Evolutionary conservation across 768 basidiomycete species (phyloP), one percentile per base, ranked within the genome.

Genomic region (Rhizopogon vesiculosus): DNA sequence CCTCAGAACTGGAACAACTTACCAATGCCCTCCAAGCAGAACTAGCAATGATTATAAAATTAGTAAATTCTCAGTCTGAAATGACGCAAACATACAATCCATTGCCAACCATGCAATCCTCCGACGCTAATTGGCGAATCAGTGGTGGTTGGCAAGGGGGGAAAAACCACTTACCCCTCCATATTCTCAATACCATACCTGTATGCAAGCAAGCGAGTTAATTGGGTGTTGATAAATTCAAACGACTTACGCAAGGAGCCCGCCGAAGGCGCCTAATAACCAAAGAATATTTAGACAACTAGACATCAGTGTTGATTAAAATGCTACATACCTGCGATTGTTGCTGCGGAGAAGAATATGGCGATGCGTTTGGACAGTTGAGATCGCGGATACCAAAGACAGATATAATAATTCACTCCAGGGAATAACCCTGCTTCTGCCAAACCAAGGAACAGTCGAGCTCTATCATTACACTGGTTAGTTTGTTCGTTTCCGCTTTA

Each of bases 271-370:
- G 54, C 75, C 74, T 61, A 38, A 63, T 13, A 10, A 16, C n/a
- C 33, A 25, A 49, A 16, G 2, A 49, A 2, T 5, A 22, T 38
- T 16, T 35, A 25, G 10, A 8, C 9, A 19, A 22, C 16, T 38
- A 16, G 9, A 49, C 22, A 12, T 10, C 10, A 12, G 35, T 38
- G 35, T 9, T 28, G 3, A 29, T 53, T 3, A 16, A 7, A 31
- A 16, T 22, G 10, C 12, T 39, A 55, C 64, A 29, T 29, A 67
- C 78, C 83, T 16, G 83, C 77, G 31, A 80, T 61, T 1, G 82
- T 83, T 13, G 82, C 82, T 33, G 83, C 80, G 7, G 79, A 79
- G 65, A 85, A 85, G 72, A 87, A 85, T 38, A 86, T 72, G 4
- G 84, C 82, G 53, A 84, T 76, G 29, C 85, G 78, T 61, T 69